Conservation (phyloP, 1,284 basidiomycete genomes). For the Volvariella volvacea region DNA sequence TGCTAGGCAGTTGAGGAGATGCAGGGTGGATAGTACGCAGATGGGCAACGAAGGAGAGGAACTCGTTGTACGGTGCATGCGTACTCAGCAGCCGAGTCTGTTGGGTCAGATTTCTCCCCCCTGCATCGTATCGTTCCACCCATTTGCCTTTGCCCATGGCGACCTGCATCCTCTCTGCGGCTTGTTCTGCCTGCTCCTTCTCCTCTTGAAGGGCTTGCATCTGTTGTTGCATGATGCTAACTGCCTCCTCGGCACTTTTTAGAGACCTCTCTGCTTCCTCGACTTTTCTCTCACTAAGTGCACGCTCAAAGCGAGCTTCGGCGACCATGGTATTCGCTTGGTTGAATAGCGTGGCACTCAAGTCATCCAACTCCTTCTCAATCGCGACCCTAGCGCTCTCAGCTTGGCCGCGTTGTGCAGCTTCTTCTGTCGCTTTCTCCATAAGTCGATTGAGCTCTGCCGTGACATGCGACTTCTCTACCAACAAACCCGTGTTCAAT, state of each 20-base stretch:
- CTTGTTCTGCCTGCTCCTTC: slow-evolving; percentile 52
- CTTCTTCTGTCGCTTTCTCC: slow-evolving; percentile 92
- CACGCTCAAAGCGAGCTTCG: slow-evolving; percentile 72
- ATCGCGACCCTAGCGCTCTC: slow-evolving; percentile 80
- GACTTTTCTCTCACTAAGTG: slow-evolving; percentile 79
- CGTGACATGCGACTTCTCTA: slow-evolving; percentile 89
- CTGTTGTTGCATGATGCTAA: slow-evolving; percentile 78
- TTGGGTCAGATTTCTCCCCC: slow-evolving; percentile 11
- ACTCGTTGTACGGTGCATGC: slow-evolving; percentile 84
- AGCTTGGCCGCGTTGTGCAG: slow-evolving; percentile 84
- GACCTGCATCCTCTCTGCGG: slow-evolving; percentile 39
- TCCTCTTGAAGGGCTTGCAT: slow-evolving; percentile 69
- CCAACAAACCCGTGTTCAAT: slow-evolving; percentile 82
- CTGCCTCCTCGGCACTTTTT: slow-evolving; percentile 80
- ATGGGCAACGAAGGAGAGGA: slow-evolving; percentile 76
- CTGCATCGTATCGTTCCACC: slow-evolving; percentile 31
- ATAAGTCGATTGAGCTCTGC: slow-evolving; percentile 90
- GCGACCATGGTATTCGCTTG: slow-evolving; percentile 94
- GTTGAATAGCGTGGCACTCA: slow-evolving; percentile 82
- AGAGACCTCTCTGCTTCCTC: slow-evolving; percentile 77
- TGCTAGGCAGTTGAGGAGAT: slow-evolving; percentile 49
- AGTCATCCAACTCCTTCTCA: slow-evolving; percentile 87
- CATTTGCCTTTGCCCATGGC: slow-evolving; percentile 67
- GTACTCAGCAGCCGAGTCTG: slow-evolving; percentile 50
- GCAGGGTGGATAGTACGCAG: slow-evolving; percentile 68